Base-by-base conservation (phyloP, 306 rosid species). In the Prinsepia uniflora region DNA sequence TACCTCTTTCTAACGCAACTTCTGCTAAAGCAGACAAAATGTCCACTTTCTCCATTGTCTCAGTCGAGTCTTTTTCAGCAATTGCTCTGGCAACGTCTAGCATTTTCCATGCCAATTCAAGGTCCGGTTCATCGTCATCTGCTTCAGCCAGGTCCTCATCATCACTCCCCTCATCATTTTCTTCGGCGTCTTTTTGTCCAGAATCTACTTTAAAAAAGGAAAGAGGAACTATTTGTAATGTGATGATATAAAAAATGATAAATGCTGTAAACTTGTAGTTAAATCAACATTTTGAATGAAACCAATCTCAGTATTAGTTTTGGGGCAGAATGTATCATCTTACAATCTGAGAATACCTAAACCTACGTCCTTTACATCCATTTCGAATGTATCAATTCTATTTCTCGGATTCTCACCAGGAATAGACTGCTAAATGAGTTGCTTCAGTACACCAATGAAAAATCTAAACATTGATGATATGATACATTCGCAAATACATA, bases 61-160 rank as follows among this genome's bases (percentile, higher is more conserved):
- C 85, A 65, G 61, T 81, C 4, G 91, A 77, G 59, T 89, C 84
- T 76, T 91, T 91, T 76, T 94, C 99, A 70, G 78, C 90, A 74
- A 94, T 94, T 67, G 96, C 99, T 86, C 99, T 86, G 0, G 97
- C 99, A 82, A 94, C 75, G 80, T 94, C 99, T 48, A 94, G 92
- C 96, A 89, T 94, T 85, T 94, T 94, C 99, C 99, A 94, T 63
- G 99, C 96, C 78, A 94, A 83, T 71, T 89, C 99, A 76, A 94
- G 88, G 86, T 94, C 99, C 68, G 91, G 79, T 58, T 94, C 99
- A 48, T 89, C 99, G 76, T 94, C 96, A 74, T 94, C 99, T 62
- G 82, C 96, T 80, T 89, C 96, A 72, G 87, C 90, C 65, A 88
- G 74, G 61, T 88, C 91, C 54, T 90, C 98, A 56, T 65, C 80